Evolutionary conservation across 805 yeast genomes (phyloP).

Genomic region (Lachancea meyersii): DNA sequence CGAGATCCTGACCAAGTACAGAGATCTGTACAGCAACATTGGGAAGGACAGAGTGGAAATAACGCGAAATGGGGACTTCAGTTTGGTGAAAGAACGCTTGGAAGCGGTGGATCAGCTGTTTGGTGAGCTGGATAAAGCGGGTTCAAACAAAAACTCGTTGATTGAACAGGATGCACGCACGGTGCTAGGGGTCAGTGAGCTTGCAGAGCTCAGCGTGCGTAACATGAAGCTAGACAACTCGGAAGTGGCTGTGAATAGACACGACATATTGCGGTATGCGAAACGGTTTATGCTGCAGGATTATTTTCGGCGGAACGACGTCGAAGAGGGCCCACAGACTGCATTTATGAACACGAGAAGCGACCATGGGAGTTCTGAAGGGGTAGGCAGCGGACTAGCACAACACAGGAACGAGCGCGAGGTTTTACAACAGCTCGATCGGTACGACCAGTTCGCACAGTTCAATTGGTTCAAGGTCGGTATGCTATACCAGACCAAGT

Average conservation of each 20-base stretch:
- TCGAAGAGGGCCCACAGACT: conserved; percentile 2
- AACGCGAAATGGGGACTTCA: conserved; percentile 53
- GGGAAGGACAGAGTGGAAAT: conserved; percentile 42
- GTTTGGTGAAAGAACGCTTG: conserved; percentile 41
- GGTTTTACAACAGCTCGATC: conserved; percentile 22
- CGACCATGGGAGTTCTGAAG: neutral
- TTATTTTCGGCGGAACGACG: conserved; percentile 19
- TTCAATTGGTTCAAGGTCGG: conserved; percentile 61
- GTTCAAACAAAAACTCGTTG: conserved; percentile 34
- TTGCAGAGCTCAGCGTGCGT: conserved; percentile 59
- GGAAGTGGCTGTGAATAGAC: conserved; percentile 43
- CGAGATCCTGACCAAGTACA: conserved; percentile 29
- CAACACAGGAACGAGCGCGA: conserved; percentile 14
- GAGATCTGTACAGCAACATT: conserved; percentile 28
- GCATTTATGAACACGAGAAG: neutral
- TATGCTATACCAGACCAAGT: conserved; percentile 40
- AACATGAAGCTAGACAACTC: conserved; percentile 54
- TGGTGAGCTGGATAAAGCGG: conserved; percentile 35
- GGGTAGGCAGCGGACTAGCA: conserved; percentile 15
- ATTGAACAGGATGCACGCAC: conserved; percentile 64
- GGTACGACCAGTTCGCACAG: conserved; percentile 36
- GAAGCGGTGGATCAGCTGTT: conserved; percentile 44
- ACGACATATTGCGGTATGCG: conserved; percentile 40
- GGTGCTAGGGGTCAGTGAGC: conserved; percentile 50
- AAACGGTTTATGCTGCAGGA: conserved; percentile 37